Evolutionary conservation across 768 basidiomycete species (phyloP), one percentile per base, ranked within the genome.

Genomic region (Tylopilus rubrobrunneus): DNA sequence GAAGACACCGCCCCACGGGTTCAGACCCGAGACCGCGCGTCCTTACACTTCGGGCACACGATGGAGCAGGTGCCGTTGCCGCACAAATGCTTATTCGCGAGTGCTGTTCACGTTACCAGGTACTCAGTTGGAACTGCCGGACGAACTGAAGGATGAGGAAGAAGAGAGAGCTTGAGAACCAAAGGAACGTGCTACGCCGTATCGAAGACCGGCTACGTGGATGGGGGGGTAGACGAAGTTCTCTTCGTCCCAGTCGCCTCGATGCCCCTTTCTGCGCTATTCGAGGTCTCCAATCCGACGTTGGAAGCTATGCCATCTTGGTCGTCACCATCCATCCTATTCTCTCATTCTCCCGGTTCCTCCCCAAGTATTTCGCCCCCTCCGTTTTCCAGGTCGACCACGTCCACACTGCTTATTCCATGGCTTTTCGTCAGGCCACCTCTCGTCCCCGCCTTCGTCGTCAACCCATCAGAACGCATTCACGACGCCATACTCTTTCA

Each of bases 221-320:
- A 27, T 87, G n/a, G 88, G 81, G 91, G 89, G 43, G 88, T 79
- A 3, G 86, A 89, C 58, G 89, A 89, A 57, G 82, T 92, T 9
- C 77, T 90, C 23, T 86, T 89, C 57, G 89, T 71, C 29, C 51
- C 70, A 15, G 57, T 70, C 5, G 47, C 48, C 17, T 66, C 58
- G 11, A 52, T 56, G 40, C 59, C 60, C 7, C 56, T 62, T 25
- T 60, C 67, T 44, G 53, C 67, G 15, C 11, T 58, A 36, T 69
- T 63, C 46, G 63, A 61, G 28, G 50, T 31, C 33, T 63, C 68
- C 21, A 59, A 48, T 47, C 47, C 57, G 31, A 52, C 59, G 5
- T 29, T 65, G 48, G 65, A 63, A 37, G 52, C 10, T 27, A 53
- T 55, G 45, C 49, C 63, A 12, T 59, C 59, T 41, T 57, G 58